A percentile compares a stretch with the other conserved stretches of the same genome.
phyloP scores from a whole-genome alignment of 2,329 filamentous ascomycete genomes.

The Cytospora piceicola region DNA sequence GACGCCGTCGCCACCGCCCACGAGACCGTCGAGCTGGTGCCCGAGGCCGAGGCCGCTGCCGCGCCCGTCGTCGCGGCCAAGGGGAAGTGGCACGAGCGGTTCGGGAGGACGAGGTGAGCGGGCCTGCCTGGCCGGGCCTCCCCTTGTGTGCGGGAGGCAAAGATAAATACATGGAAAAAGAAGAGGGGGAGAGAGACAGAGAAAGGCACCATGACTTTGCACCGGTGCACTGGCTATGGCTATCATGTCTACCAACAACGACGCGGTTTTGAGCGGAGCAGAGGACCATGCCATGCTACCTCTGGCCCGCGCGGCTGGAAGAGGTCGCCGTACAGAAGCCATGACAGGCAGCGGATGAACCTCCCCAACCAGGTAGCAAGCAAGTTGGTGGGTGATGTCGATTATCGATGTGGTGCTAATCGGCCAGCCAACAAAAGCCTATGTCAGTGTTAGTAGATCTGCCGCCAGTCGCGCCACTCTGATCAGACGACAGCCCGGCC shows the following conservation, averaged over 20 bases:
- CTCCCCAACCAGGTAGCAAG: neutral
- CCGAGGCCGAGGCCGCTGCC: slow-evolving; percentile 39
- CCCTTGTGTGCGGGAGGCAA: neutral
- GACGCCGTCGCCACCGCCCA: slow-evolving; percentile 59
- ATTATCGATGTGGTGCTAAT: neutral
- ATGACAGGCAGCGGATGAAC: neutral
- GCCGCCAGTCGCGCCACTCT: neutral
- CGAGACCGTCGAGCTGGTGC: slow-evolving; percentile 65
- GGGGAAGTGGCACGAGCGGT: slow-evolving; percentile 66
- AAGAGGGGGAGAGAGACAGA: neutral
- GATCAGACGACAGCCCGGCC: neutral
- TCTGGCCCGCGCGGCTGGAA: neutral
- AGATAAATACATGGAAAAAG: neutral
- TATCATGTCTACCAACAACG: neutral
- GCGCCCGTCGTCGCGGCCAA: slow-evolving; percentile 40
- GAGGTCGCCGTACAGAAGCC: neutral
- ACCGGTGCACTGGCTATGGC: too few relatives aligned
- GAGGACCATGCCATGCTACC: neutral
- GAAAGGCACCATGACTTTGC: neutral
- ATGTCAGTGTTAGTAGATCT: neutral
- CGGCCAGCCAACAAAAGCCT: neutral
- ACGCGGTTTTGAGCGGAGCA: too few relatives aligned
- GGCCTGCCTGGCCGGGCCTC: neutral
- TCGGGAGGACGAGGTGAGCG: slow-evolving; percentile 51
- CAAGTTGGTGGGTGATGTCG: neutral